Evolutionary conservation across 164 flowering plant species (phyloP).

Genomic region (Kingdonia uniflora): DNA sequence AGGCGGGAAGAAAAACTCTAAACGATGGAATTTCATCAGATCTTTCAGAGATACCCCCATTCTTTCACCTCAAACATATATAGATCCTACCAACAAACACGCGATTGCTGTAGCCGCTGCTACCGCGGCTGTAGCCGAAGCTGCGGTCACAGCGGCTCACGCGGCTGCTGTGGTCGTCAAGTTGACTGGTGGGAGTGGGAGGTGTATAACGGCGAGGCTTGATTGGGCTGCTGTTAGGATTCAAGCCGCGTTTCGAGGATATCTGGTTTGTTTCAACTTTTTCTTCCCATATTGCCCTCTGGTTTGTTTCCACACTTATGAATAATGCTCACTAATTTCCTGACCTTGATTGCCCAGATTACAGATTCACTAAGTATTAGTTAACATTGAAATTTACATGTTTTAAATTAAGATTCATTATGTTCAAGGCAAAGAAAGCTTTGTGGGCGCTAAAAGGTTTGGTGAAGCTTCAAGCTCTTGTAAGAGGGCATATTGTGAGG

Average conservation of each 20-base stretch:
- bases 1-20: too few relatives aligned
- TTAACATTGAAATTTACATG: too few relatives aligned
- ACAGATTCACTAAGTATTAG: too few relatives aligned
- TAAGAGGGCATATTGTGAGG: constrained; percentile 81
- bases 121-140: constrained; percentile 81
- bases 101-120: constrained; percentile 93
- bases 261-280: constrained; percentile 37
- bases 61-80: too few relatives aligned
- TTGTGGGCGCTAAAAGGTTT: constrained; percentile 73
- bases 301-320: too few relatives aligned
- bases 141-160: constrained; percentile 72
- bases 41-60: constrained; percentile 9
- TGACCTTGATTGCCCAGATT: too few relatives aligned
- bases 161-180: constrained; percentile 82
- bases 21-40: constrained; percentile 31
- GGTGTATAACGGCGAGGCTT: constrained; percentile 17
- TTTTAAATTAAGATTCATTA: too few relatives aligned
- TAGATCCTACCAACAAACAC: constrained; percentile 61
- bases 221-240: constrained; percentile 50
- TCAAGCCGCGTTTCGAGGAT: constrained; percentile 75
- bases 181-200: constrained; percentile 34
- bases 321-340: too few relatives aligned
- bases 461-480: constrained; percentile 88
- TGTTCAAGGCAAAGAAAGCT: constrained; percentile 79
- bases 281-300: not conserved